Conservation (phyloP, 768 basidiomycete species). For the Lactifluus echinatus region DNA sequence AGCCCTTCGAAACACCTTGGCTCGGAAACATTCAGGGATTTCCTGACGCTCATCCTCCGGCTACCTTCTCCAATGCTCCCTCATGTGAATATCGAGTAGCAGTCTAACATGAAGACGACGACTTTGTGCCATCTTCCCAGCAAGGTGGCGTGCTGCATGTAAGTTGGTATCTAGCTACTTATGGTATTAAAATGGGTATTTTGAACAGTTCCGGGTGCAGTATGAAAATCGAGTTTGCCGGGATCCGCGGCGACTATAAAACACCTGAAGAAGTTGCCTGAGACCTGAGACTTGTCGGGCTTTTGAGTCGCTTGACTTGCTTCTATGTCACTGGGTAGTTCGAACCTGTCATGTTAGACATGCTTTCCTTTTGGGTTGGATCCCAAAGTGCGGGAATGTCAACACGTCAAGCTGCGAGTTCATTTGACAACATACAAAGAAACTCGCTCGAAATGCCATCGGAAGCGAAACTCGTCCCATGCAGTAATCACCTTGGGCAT, state of each 20-base stretch:
- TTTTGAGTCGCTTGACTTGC: not conserved
- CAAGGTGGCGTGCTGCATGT: too few relatives aligned
- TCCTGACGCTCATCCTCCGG: not conserved
- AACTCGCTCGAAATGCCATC: conserved; percentile 36
- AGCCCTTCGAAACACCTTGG: not conserved
- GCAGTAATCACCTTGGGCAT: not conserved
- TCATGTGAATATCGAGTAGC: not conserved
- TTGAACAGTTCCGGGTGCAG: not conserved
- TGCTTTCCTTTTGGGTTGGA: not conserved
- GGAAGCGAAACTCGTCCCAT: conserved; percentile 55
- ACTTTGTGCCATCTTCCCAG: not conserved
- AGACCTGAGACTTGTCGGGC: not conserved
- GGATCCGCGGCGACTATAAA: not conserved
- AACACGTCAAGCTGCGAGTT: not conserved
- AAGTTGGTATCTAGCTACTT: not conserved
- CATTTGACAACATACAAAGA: not conserved
- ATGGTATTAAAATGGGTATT: too few relatives aligned
- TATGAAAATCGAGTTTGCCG: not conserved
- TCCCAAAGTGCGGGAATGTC: not conserved
- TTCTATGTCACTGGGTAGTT: not conserved
- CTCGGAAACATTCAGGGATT: not conserved
- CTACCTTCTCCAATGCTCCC: too few relatives aligned
- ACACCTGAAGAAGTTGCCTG: not conserved
- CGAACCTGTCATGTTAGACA: not conserved
- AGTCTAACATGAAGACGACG: not conserved